A percentile compares a stretch with the other conserved stretches of the same genome.
Evolutionary conservation across 2,329 filamentous ascomycete genomes (phyloP).

Genomic region (Pezicula radicicola): DNA sequence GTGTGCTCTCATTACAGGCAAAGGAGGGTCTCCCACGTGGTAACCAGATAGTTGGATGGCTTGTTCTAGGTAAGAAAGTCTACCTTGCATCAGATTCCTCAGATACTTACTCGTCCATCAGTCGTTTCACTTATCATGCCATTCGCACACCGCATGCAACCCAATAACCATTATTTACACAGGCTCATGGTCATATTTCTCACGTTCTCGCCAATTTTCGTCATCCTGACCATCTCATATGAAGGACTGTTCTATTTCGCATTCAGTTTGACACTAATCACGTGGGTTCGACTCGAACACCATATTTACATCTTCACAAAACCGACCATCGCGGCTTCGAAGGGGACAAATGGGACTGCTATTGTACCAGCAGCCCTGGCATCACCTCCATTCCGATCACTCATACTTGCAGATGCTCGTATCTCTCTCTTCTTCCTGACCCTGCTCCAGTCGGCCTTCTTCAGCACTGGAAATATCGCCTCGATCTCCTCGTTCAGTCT

Average conservation of each 20-base stretch:
- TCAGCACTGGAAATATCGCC: slow-evolving; percentile 93
- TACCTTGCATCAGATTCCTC: slow-evolving; percentile 9
- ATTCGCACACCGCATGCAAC: slow-evolving; percentile 74
- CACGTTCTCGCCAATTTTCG: slow-evolving; percentile 87
- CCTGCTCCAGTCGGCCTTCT: slow-evolving; percentile 92
- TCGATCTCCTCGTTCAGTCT: slow-evolving; percentile 91
- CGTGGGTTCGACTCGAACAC: slow-evolving; percentile 92
- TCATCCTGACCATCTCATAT: slow-evolving; percentile 95
- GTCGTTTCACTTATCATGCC: slow-evolving; percentile 76
- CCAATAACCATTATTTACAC: slow-evolving; percentile 87
- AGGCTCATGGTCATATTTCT: slow-evolving; percentile 86
- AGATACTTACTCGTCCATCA: slow-evolving; percentile 28
- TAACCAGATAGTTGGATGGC: slow-evolving; percentile 84
- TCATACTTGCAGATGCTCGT: slow-evolving; percentile 80
- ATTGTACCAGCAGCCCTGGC: slow-evolving; percentile 19
- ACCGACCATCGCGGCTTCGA: slow-evolving; percentile 7
- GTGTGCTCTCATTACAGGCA: slow-evolving; percentile 78
- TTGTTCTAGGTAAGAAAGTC: slow-evolving; percentile 60
- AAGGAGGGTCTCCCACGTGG: slow-evolving; percentile 82
- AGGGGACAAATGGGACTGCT: slow-evolving; percentile 14
- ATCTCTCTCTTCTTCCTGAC: slow-evolving; percentile 94
- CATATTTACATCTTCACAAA: slow-evolving; percentile 55
- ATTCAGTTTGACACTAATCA: slow-evolving; percentile 77
- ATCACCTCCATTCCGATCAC: slow-evolving; percentile 48
- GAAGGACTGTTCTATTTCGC: slow-evolving; percentile 94